Conservation (phyloP, 176 grass and related monocot genomes). For the Avena insularis region DNA sequence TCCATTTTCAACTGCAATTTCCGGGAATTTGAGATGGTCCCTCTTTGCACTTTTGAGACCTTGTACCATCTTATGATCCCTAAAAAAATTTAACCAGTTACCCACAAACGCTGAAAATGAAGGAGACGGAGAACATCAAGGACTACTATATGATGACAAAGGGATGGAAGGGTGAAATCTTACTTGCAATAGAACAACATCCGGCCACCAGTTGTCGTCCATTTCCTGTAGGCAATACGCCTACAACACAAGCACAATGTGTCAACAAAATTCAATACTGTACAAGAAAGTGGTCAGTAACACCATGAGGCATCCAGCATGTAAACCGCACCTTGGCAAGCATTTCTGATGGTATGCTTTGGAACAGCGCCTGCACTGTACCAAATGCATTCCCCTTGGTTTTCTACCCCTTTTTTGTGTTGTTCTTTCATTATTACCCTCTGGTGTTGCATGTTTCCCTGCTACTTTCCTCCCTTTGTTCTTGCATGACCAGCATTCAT, state of each 20-base stretch:
- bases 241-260: conserved; percentile 19
- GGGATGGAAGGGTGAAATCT: background rate
- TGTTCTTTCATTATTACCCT: background rate
- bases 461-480: background rate
- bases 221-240: conserved; percentile 54
- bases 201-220: conserved; percentile 38
- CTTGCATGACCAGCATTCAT: conserved; percentile 36
- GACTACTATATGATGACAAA: conserved; percentile 1
- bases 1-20: background rate
- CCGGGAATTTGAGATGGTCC: conserved; percentile 53
- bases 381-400: background rate
- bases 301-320: background rate
- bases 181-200: conserved; percentile 71
- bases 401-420: background rate
- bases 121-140: background rate
- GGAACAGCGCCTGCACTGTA: conserved; percentile 29
- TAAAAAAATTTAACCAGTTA: conserved; percentile 36
- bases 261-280: background rate
- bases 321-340: conserved; percentile 34
- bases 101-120: background rate
- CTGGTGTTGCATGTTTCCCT: background rate
- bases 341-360: conserved; percentile 35
- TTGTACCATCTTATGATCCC: conserved; percentile 54
- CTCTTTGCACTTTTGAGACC: conserved; percentile 46
- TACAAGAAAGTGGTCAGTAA: background rate